Evolutionary conservation across 2,329 filamentous ascomycete species (phyloP).

Genomic region (Claviceps cyperi): DNA sequence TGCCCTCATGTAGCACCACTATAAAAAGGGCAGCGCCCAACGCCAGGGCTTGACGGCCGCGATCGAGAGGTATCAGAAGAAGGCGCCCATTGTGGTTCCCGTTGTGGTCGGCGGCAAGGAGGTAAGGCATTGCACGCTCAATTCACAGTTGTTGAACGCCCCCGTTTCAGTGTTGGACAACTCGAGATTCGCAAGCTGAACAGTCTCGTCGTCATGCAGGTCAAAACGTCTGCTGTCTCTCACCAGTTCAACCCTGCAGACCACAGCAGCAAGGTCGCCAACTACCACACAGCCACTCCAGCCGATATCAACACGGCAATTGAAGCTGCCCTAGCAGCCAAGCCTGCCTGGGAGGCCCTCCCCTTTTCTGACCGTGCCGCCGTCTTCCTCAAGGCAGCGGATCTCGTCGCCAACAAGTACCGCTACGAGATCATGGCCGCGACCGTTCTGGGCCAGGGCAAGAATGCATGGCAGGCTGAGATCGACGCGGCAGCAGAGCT

Average conservation of each 20-base stretch:
- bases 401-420: slow-evolving; percentile 83
- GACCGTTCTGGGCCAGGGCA: slow-evolving; percentile 92
- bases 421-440: slow-evolving; percentile 92
- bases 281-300: slow-evolving; percentile 68
- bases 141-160: background rate
- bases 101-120: slow-evolving; percentile 72
- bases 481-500: slow-evolving; percentile 90
- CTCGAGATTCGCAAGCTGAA: background rate
- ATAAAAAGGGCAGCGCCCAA: slow-evolving; percentile 68
- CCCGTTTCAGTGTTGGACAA: too few species aligned
- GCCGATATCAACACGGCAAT: slow-evolving; percentile 70
- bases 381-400: slow-evolving; percentile 90
- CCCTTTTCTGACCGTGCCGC: slow-evolving; percentile 85
- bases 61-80: slow-evolving; percentile 52
- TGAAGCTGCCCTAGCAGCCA: slow-evolving; percentile 70
- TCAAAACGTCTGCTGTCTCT: slow-evolving; percentile 50
- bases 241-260: slow-evolving; percentile 73
- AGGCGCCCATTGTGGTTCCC: slow-evolving; percentile 62
- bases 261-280: slow-evolving; percentile 62
- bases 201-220: slow-evolving; percentile 23
- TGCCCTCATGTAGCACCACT: slow-evolving; percentile 58
- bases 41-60: slow-evolving; percentile 63
- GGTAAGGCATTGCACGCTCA: slow-evolving; percentile 29
- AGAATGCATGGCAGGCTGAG: slow-evolving; percentile 99
- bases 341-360: slow-evolving; percentile 69